Evolutionary conservation across 2,329 filamentous ascomycete genomes (phyloP), one percentile per base, ranked within the genome.

Genomic region (Cercospora sp.): DNA sequence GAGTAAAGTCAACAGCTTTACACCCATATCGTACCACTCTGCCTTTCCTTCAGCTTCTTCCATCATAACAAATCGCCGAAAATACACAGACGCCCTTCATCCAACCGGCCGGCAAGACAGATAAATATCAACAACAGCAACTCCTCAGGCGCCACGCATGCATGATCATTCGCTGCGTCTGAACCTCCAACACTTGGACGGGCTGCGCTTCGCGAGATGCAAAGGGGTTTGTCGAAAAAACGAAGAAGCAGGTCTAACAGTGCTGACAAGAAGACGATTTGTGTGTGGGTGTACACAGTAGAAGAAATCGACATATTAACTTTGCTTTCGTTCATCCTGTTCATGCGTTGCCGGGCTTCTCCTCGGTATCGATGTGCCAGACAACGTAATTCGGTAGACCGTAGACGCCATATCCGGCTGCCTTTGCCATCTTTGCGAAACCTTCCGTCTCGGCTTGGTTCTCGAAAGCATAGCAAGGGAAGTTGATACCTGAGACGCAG

Each of bases 371-470:
- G 76, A 97, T 92, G 79, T 99, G 95, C 95, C 95, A 99, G 68
- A 99, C 94, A 61, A 99, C 90, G 79, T 99, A 99, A 80, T 99
- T 99, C 51, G 94, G 95, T 66, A 99, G 84, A 57, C 95, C 95
- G 74, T 93, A 88, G 28, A 99, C 95, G 77, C 92, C 87, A 79
- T 97, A 98, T 55, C 95, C 95, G 18, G 95, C 95, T 71, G 93
- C 87, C 83, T 96, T 97, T 68, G 95, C 95, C 95, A 99, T 99
- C 80, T 96, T 97, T 43, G 95, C 95, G 77, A 99, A 99, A 6
- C 95, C 95, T 82, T 99, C 95, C 4, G 95, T 99, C 82, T 99
- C 95, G 71, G 95, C 95, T 83, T 99, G 95, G 81, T 99, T 98
- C 80, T 99, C 95, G 79, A 99, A 99, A 3, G 95, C 87, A 77